Percentiles rank a stretch among this genome's conserved stretches.
These are phyloP conservation scores for Pyronema omphalodes DNA, from an alignment of 495 filamentous ascomycete genomes.

Conservation along the genomic window DNA sequence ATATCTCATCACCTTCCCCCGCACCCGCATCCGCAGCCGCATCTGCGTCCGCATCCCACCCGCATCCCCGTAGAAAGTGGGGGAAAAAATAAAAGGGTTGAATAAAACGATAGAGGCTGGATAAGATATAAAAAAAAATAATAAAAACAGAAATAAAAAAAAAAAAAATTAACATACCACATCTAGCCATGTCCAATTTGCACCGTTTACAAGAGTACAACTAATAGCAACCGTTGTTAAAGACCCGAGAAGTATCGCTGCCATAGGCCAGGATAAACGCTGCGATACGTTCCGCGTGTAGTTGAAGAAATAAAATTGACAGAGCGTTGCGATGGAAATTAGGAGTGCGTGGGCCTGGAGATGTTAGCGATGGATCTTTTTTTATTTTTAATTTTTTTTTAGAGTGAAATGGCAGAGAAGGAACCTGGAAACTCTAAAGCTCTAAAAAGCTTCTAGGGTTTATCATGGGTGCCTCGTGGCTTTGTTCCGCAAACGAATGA, in stretches of 20 bases:
- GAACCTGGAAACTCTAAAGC: too few species aligned
- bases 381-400: too few species aligned
- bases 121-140: too few species aligned
- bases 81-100: too few species aligned
- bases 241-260: constrained; percentile 48
- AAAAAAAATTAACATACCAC: constrained; percentile 38
- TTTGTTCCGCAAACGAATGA: too few species aligned
- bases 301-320: constrained; percentile 46
- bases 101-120: too few species aligned
- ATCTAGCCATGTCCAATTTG: constrained; percentile 57
- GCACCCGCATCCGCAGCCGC: too few species aligned
- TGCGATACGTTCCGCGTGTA: constrained; percentile 28
- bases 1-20: too few species aligned
- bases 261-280: constrained; percentile 43
- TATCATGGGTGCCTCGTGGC: not conserved
- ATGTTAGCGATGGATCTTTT: too few species aligned
- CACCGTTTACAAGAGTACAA: constrained; percentile 35
- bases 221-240: constrained; percentile 38
- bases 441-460: not conserved
- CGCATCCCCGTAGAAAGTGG: too few species aligned
- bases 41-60: too few species aligned
- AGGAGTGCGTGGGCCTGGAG: constrained; percentile 44
- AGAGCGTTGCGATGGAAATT: constrained; percentile 44
- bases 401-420: not conserved
- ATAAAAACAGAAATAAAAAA: not conserved